These are phyloP conservation scores for Papiliotrema laurentii DNA, from an alignment of 1,284 basidiomycete genomes.

Conservation along the genomic window DNA sequence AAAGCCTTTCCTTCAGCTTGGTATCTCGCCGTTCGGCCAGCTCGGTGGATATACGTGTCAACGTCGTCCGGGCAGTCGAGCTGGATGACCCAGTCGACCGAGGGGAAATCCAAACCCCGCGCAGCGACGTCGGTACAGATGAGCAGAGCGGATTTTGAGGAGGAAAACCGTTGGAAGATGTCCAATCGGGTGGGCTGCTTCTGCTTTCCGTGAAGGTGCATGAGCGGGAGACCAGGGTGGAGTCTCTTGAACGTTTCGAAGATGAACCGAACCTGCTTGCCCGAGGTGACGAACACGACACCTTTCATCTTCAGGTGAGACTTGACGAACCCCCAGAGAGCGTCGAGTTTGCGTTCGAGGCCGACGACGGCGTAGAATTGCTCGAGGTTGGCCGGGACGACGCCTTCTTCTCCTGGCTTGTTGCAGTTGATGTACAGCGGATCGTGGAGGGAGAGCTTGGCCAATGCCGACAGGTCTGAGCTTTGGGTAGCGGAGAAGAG, in stretches of 20 bases:
- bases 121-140: conserved; percentile 98
- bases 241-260: conserved; percentile 93
- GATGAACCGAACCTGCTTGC: conserved; percentile 96
- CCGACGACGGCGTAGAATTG: conserved; percentile 85
- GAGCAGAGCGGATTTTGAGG: conserved; percentile 71
- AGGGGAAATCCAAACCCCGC: conserved; percentile 92
- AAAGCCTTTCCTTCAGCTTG: conserved; percentile 84
- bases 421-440: conserved; percentile 72
- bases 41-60: conserved; percentile 97
- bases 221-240: conserved; percentile 84
- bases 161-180: conserved; percentile 76
- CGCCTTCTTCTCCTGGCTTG: conserved; percentile 50
- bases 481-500: conserved; percentile 93
- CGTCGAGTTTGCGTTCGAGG: conserved; percentile 83
- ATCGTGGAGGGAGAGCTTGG: conserved; percentile 79
- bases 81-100: conserved; percentile 96
- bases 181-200: conserved; percentile 84
- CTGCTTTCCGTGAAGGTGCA: conserved; percentile 94
- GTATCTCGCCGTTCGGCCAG: conserved; percentile 92
- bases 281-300: conserved; percentile 90
- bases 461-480: conserved; percentile 74
- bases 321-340: conserved; percentile 93
- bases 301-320: conserved; percentile 88
- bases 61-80: conserved; percentile 96
- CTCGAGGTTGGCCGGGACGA: conserved; percentile 68